A percentile compares a stretch with the other conserved stretches of the same genome.
phyloP scores from a whole-genome alignment of 1,284 basidiomycete species.

The Cutaneotrichosporon cyanovorans region DNA sequence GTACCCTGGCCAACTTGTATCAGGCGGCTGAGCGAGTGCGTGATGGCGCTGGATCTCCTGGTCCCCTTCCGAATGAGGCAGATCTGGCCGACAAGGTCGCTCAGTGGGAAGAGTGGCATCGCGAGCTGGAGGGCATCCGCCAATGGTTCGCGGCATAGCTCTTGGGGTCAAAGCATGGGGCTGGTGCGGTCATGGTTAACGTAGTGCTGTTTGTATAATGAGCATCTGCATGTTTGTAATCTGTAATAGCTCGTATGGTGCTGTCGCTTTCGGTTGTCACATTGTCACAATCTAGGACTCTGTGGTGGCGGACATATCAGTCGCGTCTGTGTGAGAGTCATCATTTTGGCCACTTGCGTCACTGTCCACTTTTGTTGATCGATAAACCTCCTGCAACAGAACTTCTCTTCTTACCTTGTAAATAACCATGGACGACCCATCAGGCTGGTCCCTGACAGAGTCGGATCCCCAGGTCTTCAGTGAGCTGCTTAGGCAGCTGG shows the following conservation, averaged over 20 bases:
- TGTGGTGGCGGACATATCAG: too few species aligned
- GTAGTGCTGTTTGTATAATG: constrained; percentile 5
- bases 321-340: too few species aligned
- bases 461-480: constrained; percentile 49
- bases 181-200: background rate
- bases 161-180: background rate
- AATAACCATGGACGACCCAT: constrained; percentile 32
- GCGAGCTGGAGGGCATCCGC: constrained; percentile 32
- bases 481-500: constrained; percentile 45
- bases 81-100: constrained; percentile 24
- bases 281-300: too few species aligned
- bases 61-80: constrained; percentile 3
- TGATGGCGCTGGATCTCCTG: constrained; percentile 6
- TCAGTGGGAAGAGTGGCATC: constrained; percentile 37
- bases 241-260: too few species aligned
- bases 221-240: constrained; percentile 6
- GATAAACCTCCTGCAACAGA: too few species aligned
- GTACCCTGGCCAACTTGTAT: constrained; percentile 22
- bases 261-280: too few species aligned
- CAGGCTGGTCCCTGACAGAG: constrained; percentile 47
- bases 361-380: constrained; percentile 2
- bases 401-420: constrained; percentile 1
- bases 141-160: constrained; percentile 24
- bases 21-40: constrained; percentile 19
- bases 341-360: constrained; percentile 4